phyloP scores from a whole-genome alignment of 164 flowering plant genomes.

The Chimonanthus praecox region DNA sequence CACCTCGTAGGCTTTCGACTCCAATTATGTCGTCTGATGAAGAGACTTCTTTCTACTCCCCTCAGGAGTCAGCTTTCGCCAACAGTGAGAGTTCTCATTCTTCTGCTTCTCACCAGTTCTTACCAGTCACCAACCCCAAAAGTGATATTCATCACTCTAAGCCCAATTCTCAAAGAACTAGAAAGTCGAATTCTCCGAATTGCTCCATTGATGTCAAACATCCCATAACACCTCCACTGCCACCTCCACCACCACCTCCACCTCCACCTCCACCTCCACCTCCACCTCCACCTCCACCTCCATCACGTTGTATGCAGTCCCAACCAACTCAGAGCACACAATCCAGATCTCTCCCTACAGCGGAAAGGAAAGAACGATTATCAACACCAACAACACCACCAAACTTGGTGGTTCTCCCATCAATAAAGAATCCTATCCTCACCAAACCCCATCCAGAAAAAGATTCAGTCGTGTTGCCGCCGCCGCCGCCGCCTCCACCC shows the following conservation, averaged over 20 bases:
- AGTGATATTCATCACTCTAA: constrained; percentile 18
- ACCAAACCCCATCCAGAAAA: neutral
- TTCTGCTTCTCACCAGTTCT: constrained; percentile 29
- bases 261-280: constrained; percentile 5
- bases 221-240: constrained; percentile 28
- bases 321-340: constrained; percentile 10
- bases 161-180: constrained; percentile 53
- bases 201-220: constrained; percentile 44
- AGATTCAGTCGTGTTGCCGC: neutral
- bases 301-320: neutral
- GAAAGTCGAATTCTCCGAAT: constrained; percentile 45
- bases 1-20: constrained; percentile 24
- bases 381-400: constrained; percentile 54
- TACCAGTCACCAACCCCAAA: constrained; percentile 3
- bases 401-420: constrained; percentile 36
- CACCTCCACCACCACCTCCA: constrained; percentile 3
- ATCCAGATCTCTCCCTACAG: constrained; percentile 20
- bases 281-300: neutral
- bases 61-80: constrained; percentile 43
- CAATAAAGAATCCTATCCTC: constrained; percentile 17
- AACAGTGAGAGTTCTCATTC: constrained; percentile 27
- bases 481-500: neutral
- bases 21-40: constrained; percentile 54
- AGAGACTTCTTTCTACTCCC: constrained; percentile 51
- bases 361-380: constrained; percentile 41